phyloP scores from a whole-genome alignment of 2,329 filamentous ascomycete species.

The Xylariaceae sp. region DNA sequence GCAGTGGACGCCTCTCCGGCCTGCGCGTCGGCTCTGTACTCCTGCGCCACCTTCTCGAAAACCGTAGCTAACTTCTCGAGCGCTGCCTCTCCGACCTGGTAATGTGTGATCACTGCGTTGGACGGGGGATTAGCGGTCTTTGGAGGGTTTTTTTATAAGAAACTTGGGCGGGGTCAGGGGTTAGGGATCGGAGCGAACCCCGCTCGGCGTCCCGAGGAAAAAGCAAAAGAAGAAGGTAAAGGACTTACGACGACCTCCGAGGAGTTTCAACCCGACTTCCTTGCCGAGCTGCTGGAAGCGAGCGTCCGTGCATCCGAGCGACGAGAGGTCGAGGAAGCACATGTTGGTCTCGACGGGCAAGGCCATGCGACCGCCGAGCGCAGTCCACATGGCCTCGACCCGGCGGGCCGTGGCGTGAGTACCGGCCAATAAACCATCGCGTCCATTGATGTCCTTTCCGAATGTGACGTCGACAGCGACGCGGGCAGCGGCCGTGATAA shows the following conservation, averaged over 20 bases:
- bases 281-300: slow-evolving; percentile 26
- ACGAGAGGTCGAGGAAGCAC: slow-evolving; percentile 58
- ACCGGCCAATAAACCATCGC: slow-evolving; percentile 38
- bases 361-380: slow-evolving; percentile 53
- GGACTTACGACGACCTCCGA: slow-evolving; percentile 21
- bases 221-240: background rate
- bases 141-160: no score
- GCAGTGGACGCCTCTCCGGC: background rate
- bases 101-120: slow-evolving; percentile 29
- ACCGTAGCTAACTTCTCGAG: slow-evolving; percentile 43
- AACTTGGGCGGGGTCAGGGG: no score
- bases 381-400: slow-evolving; percentile 58
- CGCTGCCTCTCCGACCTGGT: slow-evolving; percentile 54
- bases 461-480: slow-evolving; percentile 79
- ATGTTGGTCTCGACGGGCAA: slow-evolving; percentile 66
- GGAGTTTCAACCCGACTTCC: slow-evolving; percentile 27
- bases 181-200: no score
- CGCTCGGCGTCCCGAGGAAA: no score
- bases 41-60: slow-evolving; percentile 35
- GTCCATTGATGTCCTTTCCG: slow-evolving; percentile 41
- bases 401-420: slow-evolving; percentile 55
- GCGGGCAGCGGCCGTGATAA: slow-evolving; percentile 68
- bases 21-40: slow-evolving; percentile 32
- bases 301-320: slow-evolving; percentile 19
- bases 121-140: no score